Evolutionary conservation across 2,329 filamentous ascomycete species (phyloP).

Genomic region (Colletotrichum cordylinicola): DNA sequence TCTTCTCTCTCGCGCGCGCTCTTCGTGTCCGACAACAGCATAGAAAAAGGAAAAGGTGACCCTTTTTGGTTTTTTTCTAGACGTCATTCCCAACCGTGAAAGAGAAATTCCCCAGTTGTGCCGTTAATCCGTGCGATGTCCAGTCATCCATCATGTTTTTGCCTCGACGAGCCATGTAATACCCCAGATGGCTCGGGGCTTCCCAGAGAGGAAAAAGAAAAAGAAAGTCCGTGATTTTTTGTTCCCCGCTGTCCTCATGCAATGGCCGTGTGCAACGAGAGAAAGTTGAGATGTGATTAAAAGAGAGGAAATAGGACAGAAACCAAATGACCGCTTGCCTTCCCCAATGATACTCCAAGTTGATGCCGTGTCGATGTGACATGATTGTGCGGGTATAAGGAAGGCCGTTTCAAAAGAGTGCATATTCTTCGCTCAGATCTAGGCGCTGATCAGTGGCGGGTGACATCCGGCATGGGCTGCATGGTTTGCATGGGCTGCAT

Average conservation of each 20-base stretch:
- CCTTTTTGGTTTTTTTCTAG: neutral
- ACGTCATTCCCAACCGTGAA: neutral
- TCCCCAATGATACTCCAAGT: slow-evolving; percentile 17
- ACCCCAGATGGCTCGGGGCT: neutral
- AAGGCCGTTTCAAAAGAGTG: slow-evolving; percentile 19
- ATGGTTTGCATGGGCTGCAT: slow-evolving; percentile 15
- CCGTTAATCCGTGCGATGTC: slow-evolving; percentile 19
- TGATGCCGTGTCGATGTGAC: slow-evolving; percentile 15
- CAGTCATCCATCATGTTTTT: slow-evolving; percentile 17
- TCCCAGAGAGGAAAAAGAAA: neutral
- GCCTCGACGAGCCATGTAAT: neutral
- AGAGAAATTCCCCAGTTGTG: neutral
- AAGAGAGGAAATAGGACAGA: slow-evolving; percentile 4
- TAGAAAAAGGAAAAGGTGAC: neutral
- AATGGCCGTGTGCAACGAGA: slow-evolving; percentile 11
- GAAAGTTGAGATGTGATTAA: neutral
- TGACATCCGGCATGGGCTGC: slow-evolving; percentile 9
- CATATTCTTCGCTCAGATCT: neutral
- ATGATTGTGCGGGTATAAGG: slow-evolving; percentile 9
- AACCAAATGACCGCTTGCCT: slow-evolving; percentile 22
- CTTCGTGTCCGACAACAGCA: neutral
- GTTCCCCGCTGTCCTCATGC: slow-evolving; percentile 10
- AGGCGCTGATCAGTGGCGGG: slow-evolving; percentile 13
- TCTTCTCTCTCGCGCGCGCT: neutral
- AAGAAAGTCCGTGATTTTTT: slow-evolving; percentile 11